Percentiles rank a stretch among this genome's conserved stretches.
Evolutionary conservation across 306 rosid genomes (phyloP).

Genomic region (Fragaria iinumae): DNA sequence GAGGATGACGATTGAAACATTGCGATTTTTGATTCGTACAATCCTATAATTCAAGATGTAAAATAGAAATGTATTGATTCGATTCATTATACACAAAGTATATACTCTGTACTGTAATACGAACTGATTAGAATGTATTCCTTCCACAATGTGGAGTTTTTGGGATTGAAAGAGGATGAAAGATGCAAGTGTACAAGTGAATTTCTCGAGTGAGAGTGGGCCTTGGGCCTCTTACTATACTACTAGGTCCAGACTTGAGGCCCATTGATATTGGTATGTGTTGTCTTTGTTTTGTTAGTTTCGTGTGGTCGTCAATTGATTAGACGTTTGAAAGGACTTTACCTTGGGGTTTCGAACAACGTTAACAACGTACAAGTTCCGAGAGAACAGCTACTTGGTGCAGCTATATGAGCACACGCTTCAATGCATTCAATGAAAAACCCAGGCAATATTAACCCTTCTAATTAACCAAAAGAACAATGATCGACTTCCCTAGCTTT

Average conservation of each 20-base stretch:
- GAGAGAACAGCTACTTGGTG: not conserved
- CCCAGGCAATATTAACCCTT: not conserved
- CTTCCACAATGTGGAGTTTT: not conserved
- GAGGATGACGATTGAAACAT: conserved; percentile 56
- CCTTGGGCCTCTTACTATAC: not conserved
- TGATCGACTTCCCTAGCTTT: not conserved
- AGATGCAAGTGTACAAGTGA: not conserved
- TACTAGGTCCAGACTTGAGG: not conserved
- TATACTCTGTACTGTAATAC: not conserved
- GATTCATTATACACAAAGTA: not conserved
- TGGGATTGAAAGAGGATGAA: not conserved
- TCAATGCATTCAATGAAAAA: not conserved
- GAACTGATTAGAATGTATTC: not conserved
- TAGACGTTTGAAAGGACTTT: conserved; percentile 4
- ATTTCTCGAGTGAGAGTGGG: not conserved
- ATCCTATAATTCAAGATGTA: not conserved
- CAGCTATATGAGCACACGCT: not conserved
- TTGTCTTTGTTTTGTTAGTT: not conserved
- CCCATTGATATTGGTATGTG: not conserved
- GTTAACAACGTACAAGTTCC: not conserved
- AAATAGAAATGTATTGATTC: not conserved
- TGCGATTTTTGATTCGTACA: not conserved
- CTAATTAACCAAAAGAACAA: not conserved
- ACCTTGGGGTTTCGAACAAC: conserved; percentile 11
- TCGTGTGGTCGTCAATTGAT: not conserved